Conservation (phyloP, 2,329 filamentous ascomycete genomes). For the Pleoardoris graminearum region DNA sequence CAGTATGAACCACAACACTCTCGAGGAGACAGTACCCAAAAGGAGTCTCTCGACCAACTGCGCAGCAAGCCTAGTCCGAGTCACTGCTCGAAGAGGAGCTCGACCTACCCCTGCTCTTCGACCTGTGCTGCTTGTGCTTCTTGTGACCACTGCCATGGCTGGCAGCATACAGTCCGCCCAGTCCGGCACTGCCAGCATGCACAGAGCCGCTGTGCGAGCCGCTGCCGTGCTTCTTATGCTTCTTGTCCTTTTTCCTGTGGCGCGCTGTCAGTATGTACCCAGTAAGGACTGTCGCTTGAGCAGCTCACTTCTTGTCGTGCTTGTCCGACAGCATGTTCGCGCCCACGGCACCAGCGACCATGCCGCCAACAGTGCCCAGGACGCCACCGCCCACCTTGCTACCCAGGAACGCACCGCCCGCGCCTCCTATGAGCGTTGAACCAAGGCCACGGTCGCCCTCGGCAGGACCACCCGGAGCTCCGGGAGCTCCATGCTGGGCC, state of each 20-base stretch:
- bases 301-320: constrained; percentile 41
- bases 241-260: constrained; percentile 38
- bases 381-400: constrained; percentile 59
- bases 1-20: neutral
- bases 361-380: constrained; percentile 56
- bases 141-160: constrained; percentile 32
- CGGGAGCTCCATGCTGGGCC: constrained; percentile 28
- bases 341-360: constrained; percentile 58
- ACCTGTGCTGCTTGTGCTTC: constrained; percentile 39
- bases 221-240: constrained; percentile 40
- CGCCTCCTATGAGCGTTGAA: constrained; percentile 58
- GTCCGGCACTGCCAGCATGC: constrained; percentile 39
- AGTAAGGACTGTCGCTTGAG: neutral
- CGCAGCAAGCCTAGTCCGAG: constrained; percentile 33
- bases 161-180: constrained; percentile 40
- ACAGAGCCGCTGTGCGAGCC: constrained; percentile 32
- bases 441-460: constrained; percentile 62
- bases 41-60: neutral
- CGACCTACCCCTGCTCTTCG: constrained; percentile 36
- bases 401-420: constrained; percentile 58
- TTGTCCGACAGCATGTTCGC: constrained; percentile 58
- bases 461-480: constrained; percentile 35
- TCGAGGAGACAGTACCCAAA: neutral
- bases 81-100: constrained; percentile 42
- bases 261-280: constrained; percentile 9